phyloP scores from a whole-genome alignment of 441 rosid genomes.

The Gossypium aridum region DNA sequence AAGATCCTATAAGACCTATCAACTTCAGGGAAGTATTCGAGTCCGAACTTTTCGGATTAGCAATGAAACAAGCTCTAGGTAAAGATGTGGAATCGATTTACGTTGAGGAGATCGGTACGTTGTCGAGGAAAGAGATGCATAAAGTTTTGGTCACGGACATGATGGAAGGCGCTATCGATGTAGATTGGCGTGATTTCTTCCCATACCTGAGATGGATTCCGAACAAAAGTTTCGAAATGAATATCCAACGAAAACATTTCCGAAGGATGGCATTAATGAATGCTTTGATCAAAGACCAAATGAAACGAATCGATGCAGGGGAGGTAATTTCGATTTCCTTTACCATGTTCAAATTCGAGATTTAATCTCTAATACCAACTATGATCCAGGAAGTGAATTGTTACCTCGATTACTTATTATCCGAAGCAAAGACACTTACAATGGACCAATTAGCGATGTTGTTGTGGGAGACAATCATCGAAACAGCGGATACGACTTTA shows the following conservation, averaged over 20 bases:
- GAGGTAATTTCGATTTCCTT: background rate
- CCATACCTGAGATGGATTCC: slow-evolving; percentile 85
- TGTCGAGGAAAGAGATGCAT: slow-evolving; percentile 50
- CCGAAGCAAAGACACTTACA: slow-evolving; percentile 50
- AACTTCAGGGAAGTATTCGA: slow-evolving; percentile 70
- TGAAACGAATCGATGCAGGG: slow-evolving; percentile 44
- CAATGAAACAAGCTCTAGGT: slow-evolving; percentile 70
- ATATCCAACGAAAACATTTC: slow-evolving; percentile 34
- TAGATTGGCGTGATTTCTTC: slow-evolving; percentile 96
- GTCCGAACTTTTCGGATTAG: slow-evolving; percentile 58
- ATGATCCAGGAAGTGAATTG: slow-evolving; percentile 35
- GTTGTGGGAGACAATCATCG: slow-evolving; percentile 75
- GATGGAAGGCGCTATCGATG: slow-evolving; percentile 79
- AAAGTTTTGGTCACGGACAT: slow-evolving; percentile 52
- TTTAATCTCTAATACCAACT: no score
- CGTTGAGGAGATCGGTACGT: slow-evolving; percentile 50
- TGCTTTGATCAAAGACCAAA: slow-evolving; percentile 47
- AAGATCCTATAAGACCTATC: slow-evolving; percentile 34
- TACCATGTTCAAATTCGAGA: no score
- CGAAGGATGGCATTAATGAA: slow-evolving; percentile 56
- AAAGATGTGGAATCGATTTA: slow-evolving; percentile 50
- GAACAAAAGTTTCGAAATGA: slow-evolving; percentile 40
- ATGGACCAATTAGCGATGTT: slow-evolving; percentile 54
- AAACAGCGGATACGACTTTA: slow-evolving; percentile 63
- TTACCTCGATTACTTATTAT: slow-evolving; percentile 48